These are phyloP conservation scores for Aspergillus sclerotioniger DNA, from an alignment of 495 filamentous ascomycete genomes.

Conservation along the genomic window DNA sequence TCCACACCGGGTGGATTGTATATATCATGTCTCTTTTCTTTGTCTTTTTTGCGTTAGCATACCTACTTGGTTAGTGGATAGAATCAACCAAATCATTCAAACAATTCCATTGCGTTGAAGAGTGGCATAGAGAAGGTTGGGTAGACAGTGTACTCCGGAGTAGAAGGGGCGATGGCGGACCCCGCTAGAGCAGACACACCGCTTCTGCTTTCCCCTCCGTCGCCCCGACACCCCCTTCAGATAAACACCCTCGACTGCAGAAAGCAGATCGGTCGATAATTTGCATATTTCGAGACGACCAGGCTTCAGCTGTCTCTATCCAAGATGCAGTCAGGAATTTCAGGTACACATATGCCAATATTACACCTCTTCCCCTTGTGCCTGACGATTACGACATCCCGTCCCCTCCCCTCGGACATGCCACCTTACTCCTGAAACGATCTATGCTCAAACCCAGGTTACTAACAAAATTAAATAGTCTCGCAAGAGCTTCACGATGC, in stretches of 20 bases:
- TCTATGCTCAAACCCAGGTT: background rate
- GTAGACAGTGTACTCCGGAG: background rate
- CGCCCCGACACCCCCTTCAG: conserved; percentile 5
- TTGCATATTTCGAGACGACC: background rate
- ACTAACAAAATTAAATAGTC: conserved; percentile 48
- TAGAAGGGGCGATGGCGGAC: background rate
- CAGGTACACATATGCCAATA: conserved; percentile 53
- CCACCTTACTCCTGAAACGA: background rate
- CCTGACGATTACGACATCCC: conserved; percentile 4
- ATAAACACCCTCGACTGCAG: conserved; percentile 2
- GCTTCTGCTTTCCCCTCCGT: conserved; percentile 13
- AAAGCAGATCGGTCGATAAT: background rate
- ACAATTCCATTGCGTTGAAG: too few species aligned
- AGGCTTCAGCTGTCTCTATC: conserved; percentile 8
- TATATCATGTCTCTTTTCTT: background rate
- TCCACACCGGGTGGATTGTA: conserved; percentile 15
- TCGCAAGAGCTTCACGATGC: conserved; percentile 81
- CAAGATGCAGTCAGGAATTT: conserved; percentile 86
- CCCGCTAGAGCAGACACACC: conserved; percentile 12
- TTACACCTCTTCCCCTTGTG: background rate
- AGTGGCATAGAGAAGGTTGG: background rate
- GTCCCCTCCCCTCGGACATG: background rate
- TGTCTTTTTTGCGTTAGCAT: background rate
- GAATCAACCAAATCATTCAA: background rate
- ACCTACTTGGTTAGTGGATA: background rate